A percentile compares a stretch with the other conserved stretches of the same genome.
phyloP scores from a whole-genome alignment of 73 alveolate genomes.

The Symbiodinium pilosum region DNA sequence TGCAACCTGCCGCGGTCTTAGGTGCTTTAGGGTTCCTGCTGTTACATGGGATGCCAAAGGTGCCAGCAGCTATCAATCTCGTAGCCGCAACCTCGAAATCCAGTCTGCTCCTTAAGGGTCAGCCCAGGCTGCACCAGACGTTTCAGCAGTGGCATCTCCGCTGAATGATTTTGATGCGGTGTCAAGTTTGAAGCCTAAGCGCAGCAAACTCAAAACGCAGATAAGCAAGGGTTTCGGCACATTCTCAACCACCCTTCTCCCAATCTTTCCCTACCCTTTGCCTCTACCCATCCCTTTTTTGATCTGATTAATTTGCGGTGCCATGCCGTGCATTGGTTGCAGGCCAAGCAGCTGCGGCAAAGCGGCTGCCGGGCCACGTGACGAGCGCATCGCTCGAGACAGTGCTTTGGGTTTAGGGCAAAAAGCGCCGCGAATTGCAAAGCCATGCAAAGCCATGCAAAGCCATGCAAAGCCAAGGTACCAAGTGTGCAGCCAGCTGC shows the following conservation, averaged over 20 bases:
- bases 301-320: no score
- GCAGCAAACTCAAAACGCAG: no score
- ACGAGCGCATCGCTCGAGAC: constrained; percentile 19
- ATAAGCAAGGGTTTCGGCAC: no score
- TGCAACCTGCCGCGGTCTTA: constrained; percentile 26
- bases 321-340: no score
- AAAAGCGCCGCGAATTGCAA: background rate
- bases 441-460: background rate
- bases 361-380: constrained; percentile 74
- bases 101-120: background rate
- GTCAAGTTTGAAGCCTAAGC: no score
- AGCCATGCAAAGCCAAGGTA: background rate
- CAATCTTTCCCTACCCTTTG: no score
- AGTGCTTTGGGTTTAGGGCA: no score
- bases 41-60: background rate
- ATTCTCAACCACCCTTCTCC: no score
- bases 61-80: constrained; percentile 89
- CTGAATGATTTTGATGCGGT: no score
- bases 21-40: background rate
- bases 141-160: no score
- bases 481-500: background rate
- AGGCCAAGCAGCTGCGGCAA: constrained; percentile 92
- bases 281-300: no score
- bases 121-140: no score
- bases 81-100: constrained; percentile 73